Evolutionary conservation across 164 flowering plant species (phyloP).

Genomic region (Malania oleifera): DNA sequence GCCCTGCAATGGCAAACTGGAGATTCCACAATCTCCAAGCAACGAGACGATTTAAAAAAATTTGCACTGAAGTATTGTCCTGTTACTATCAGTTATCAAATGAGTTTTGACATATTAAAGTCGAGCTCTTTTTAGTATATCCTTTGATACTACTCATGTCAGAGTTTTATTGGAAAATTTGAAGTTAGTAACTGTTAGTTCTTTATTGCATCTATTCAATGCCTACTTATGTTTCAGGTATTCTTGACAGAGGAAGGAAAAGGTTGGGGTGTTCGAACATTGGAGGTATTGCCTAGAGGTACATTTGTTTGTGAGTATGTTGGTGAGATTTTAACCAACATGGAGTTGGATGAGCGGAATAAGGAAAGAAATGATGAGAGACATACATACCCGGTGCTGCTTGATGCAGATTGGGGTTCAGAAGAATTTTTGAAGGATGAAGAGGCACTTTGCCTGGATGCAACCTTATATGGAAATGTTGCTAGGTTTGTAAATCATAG

Average conservation of each 20-base stretch:
- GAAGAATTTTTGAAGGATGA: slow-evolving; percentile 49
- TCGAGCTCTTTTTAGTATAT: no score
- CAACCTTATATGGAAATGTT: slow-evolving; percentile 54
- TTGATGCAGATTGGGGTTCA: slow-evolving; percentile 69
- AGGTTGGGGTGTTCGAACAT: slow-evolving; percentile 63
- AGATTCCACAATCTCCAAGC: no score
- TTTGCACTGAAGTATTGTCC: no score
- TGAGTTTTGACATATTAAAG: no score
- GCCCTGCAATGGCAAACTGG: no score
- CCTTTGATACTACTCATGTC: no score
- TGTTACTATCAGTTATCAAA: no score
- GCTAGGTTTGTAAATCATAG: slow-evolving; percentile 64
- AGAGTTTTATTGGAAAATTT: no score
- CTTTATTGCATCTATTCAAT: no score
- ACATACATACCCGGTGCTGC: slow-evolving; percentile 54
- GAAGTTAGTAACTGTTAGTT: no score
- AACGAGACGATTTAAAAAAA: no score
- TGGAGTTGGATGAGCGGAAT: slow-evolving; percentile 46
- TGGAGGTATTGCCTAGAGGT: slow-evolving; percentile 50
- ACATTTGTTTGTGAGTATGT: slow-evolving; percentile 65
- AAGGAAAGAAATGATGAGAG: slow-evolving; percentile 26
- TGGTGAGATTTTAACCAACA: slow-evolving; percentile 59
- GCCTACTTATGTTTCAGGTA: slow-evolving; percentile 28
- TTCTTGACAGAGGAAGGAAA: slow-evolving; percentile 39
- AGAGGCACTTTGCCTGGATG: slow-evolving; percentile 70